phyloP scores from a whole-genome alignment of 1,284 basidiomycete genomes.

The Irpex sp. region DNA sequence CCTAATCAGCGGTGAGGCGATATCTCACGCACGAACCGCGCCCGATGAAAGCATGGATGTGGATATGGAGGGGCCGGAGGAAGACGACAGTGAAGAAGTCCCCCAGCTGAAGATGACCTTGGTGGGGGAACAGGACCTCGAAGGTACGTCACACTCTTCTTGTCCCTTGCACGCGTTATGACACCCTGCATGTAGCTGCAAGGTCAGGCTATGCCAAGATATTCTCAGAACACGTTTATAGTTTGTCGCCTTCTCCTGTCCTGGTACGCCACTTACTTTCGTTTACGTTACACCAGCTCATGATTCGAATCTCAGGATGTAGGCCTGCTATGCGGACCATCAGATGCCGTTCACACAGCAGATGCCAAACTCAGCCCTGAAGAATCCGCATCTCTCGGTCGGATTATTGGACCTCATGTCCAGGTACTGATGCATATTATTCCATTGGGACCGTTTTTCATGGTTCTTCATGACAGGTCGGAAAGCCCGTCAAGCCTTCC shows the following conservation, averaged over 20 bases:
- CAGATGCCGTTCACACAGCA: conserved; percentile 40
- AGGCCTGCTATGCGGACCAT: conserved; percentile 50
- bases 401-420: conserved; percentile 45
- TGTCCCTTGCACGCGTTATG: too few relatives aligned
- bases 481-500: conserved; percentile 3
- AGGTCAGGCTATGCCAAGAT: conserved; percentile 47
- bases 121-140: conserved; percentile 55
- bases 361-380: conserved; percentile 45
- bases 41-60: conserved; percentile 34
- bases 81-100: conserved; percentile 30
- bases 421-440: too few relatives aligned
- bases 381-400: conserved; percentile 45
- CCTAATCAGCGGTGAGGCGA: conserved; percentile 52
- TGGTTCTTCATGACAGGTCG: not conserved
- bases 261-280: conserved; percentile 38
- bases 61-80: conserved; percentile 27
- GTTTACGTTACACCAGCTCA: not conserved
- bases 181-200: conserved; percentile 38
- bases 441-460: too few relatives aligned
- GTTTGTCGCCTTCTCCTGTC: conserved; percentile 57
- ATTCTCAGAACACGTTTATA: conserved; percentile 58
- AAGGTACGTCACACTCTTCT: conserved; percentile 40
- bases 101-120: conserved; percentile 44
- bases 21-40: conserved; percentile 12
- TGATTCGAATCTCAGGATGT: conserved; percentile 43